Conservation (phyloP, 108 stramenopile species). For the Licmophora abbreviata region DNA sequence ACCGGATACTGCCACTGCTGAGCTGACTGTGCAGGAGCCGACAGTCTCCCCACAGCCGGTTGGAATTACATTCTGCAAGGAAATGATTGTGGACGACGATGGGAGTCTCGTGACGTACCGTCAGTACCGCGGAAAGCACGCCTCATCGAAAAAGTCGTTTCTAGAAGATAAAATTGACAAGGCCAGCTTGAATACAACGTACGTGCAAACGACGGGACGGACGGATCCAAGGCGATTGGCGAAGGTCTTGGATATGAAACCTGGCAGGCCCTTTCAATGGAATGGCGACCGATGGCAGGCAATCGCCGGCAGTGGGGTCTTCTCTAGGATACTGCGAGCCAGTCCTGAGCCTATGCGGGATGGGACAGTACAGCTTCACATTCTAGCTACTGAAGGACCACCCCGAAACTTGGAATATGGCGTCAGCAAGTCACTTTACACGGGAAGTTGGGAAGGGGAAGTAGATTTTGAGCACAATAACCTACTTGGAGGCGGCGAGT, state of each 20-base stretch:
- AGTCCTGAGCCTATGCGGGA: constrained; percentile 29
- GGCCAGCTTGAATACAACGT: constrained; percentile 39
- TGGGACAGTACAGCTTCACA: constrained; percentile 58
- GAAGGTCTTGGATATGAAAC: constrained; percentile 35
- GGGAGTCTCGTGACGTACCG: constrained; percentile 35
- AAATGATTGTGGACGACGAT: constrained; percentile 45
- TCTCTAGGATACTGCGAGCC: constrained; percentile 21
- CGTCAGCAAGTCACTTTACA: constrained; percentile 65
- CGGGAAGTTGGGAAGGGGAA: constrained; percentile 70
- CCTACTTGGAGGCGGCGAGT: constrained; percentile 76
- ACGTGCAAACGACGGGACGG: constrained; percentile 42
- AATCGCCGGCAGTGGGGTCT: constrained; percentile 50
- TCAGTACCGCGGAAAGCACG: constrained; percentile 26
- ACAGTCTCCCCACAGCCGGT: constrained; percentile 30
- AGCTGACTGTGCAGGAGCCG: constrained; percentile 38
- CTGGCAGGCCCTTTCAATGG: constrained; percentile 63
- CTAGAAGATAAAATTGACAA: constrained; percentile 10
- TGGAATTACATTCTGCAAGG: constrained; percentile 52
- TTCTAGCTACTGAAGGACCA: constrained; percentile 63
- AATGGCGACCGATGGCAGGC: constrained; percentile 24
- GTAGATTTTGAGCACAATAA: constrained; percentile 69
- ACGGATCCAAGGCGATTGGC: constrained; percentile 57
- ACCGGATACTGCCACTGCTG: constrained; percentile 34
- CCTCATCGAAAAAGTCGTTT: constrained; percentile 9
- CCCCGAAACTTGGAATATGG: constrained; percentile 79